These are phyloP conservation scores for Apiospora pterosperma DNA, from an alignment of 2,329 filamentous ascomycete genomes.

Conservation along the genomic window DNA sequence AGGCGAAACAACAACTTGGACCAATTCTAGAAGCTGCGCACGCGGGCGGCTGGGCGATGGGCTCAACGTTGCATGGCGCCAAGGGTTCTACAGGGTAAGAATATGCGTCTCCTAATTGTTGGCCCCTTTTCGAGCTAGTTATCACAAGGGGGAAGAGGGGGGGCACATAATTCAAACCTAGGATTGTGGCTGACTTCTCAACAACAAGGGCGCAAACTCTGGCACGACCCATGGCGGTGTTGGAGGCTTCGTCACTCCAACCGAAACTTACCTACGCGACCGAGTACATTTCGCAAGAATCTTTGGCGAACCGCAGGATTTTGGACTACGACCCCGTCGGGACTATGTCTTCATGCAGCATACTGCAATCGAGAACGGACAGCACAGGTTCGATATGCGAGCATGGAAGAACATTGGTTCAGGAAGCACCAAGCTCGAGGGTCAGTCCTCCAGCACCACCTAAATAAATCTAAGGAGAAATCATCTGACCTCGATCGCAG, in stretches of 20 bases:
- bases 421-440: background rate
- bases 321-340: constrained; percentile 3
- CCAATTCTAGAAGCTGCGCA: constrained; percentile 18
- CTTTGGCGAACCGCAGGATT: constrained; percentile 13
- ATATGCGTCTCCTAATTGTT: too few relatives aligned
- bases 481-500: constrained; percentile 17
- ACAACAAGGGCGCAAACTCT: constrained; percentile 5
- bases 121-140: too few relatives aligned
- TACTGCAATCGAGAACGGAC: background rate
- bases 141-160: too few relatives aligned
- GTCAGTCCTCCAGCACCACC: background rate
- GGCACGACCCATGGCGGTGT: constrained; percentile 14
- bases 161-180: too few relatives aligned
- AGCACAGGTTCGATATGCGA: constrained; percentile 13
- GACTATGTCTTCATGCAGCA: constrained; percentile 20
- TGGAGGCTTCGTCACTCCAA: background rate
- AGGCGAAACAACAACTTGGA: constrained; percentile 17
- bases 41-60: constrained; percentile 16
- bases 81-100: constrained; percentile 13
- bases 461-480: fast-evolving
- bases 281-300: constrained; percentile 22
- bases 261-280: constrained; percentile 5
- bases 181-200: too few relatives aligned
- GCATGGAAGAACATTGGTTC: constrained; percentile 20
- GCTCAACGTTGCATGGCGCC: constrained; percentile 18